phyloP scores from a whole-genome alignment of 2,329 filamentous ascomycete genomes.

The Seiridium cupressi region DNA sequence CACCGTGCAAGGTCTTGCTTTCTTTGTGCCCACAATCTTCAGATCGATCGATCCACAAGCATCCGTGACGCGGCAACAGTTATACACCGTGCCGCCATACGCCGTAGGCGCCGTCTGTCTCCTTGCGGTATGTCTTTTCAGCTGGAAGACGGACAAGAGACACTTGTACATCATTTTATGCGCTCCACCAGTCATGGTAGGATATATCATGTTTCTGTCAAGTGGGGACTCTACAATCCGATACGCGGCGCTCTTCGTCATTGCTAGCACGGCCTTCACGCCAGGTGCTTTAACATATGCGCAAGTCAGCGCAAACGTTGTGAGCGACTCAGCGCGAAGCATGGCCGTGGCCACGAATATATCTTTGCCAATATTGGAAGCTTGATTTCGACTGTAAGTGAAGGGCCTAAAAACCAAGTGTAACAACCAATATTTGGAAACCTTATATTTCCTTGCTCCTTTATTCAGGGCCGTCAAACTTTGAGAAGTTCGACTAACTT shows the following conservation, averaged over 20 bases:
- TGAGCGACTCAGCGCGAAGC: conserved; percentile 63
- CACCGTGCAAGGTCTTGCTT: conserved; percentile 68
- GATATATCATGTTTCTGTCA: conserved; percentile 65
- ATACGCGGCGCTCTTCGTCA: conserved; percentile 64
- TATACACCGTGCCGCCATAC: conserved; percentile 70
- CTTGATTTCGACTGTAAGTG: conserved; percentile 49
- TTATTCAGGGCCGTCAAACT: too few relatives aligned
- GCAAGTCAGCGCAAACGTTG: conserved; percentile 62
- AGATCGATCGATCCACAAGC: conserved; percentile 60
- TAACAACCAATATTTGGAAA: too few relatives aligned
- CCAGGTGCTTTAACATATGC: conserved; percentile 63
- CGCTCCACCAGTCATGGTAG: conserved; percentile 57
- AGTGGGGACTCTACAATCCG: conserved; percentile 42
- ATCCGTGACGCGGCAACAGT: conserved; percentile 62
- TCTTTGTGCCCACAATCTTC: conserved; percentile 71
- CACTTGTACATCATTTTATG: conserved; percentile 53
- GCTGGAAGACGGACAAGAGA: conserved; percentile 53
- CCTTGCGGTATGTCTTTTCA: conserved; percentile 56
- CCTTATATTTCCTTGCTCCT: too few relatives aligned
- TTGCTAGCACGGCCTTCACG: conserved; percentile 57
- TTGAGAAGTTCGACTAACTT: neutral
- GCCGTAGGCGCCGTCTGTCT: conserved; percentile 67
- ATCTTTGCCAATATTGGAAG: conserved; percentile 72
- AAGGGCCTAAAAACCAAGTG: neutral
- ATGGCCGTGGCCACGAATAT: conserved; percentile 55